phyloP scores from a whole-genome alignment of 2,329 filamentous ascomycete genomes.

The Cladorrhinum sp. region DNA sequence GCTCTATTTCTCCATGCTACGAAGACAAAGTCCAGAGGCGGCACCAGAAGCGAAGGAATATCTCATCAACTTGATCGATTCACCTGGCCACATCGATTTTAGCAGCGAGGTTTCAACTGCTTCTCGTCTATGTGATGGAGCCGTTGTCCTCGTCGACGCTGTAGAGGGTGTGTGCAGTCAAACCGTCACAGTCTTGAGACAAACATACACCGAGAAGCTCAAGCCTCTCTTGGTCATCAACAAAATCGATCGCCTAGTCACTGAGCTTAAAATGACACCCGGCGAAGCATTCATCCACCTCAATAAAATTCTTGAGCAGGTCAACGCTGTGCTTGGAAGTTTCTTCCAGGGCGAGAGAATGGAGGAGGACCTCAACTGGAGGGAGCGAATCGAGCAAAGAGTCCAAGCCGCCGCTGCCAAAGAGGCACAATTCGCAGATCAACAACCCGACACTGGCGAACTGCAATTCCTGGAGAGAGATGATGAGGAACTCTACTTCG shows the following conservation, averaged over 20 bases:
- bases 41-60: constrained; percentile 78
- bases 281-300: constrained; percentile 86
- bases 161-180: constrained; percentile 98
- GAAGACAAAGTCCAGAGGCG: constrained; percentile 66
- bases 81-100: constrained; percentile 97
- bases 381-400: constrained; percentile 85
- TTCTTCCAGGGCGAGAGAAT: constrained; percentile 98
- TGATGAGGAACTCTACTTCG: constrained; percentile 96
- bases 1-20: constrained; percentile 87
- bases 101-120: constrained; percentile 97
- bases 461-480: constrained; percentile 82
- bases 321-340: constrained; percentile 94
- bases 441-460: constrained; percentile 54
- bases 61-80: constrained; percentile 95
- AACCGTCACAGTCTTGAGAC: constrained; percentile 91
- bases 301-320: constrained; percentile 85
- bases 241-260: constrained; percentile 94
- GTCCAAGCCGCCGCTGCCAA: constrained; percentile 68
- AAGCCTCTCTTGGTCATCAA: constrained; percentile 95
- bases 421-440: constrained; percentile 47
- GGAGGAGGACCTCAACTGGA: constrained; percentile 97
- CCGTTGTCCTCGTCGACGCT: constrained; percentile 89
- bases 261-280: constrained; percentile 91
- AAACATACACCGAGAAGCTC: constrained; percentile 93
- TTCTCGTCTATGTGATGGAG: constrained; percentile 89